These are phyloP conservation scores for Saccharomyces uvarum DNA, from an alignment of 1,139 yeast genomes.

Conservation along the genomic window DNA sequence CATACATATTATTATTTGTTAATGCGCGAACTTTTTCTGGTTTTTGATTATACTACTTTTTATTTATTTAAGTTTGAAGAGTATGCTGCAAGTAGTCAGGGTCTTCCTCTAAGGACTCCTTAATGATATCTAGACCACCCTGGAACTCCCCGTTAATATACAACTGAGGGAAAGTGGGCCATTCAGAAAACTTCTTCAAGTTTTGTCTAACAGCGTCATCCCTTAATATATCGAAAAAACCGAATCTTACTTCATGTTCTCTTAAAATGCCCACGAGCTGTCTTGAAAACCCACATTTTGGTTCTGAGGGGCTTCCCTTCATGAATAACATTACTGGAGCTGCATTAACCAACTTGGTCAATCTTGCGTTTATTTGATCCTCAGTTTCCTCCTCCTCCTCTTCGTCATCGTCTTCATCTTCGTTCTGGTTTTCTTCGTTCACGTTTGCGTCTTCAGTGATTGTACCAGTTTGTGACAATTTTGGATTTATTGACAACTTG, in stretches of 20 bases:
- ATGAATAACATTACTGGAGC: conserved; percentile 97
- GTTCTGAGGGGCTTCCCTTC: conserved; percentile 98
- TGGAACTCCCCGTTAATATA: conserved; percentile 91
- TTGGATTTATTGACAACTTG: conserved; percentile 7
- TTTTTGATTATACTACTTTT: not conserved
- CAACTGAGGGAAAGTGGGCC: conserved; percentile 99
- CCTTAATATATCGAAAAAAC: conserved; percentile 90
- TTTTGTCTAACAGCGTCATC: conserved; percentile 94
- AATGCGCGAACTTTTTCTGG: not conserved
- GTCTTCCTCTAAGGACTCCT: conserved; percentile 87
- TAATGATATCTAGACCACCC: conserved; percentile 94
- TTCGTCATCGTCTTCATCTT: conserved; percentile 19
- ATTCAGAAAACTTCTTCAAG: conserved; percentile 78
- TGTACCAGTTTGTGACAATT: not conserved
- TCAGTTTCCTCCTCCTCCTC: conserved; percentile 57
- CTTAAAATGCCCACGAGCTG: conserved; percentile 92
- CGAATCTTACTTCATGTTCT: conserved; percentile 92
- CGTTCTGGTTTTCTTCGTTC: conserved; percentile 4
- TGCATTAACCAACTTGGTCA: conserved; percentile 76
- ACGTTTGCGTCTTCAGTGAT: conserved; percentile 1
- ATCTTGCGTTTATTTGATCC: conserved; percentile 73
- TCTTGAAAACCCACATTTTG: conserved; percentile 96
- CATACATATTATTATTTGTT: not conserved
- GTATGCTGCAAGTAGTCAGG: conserved; percentile 77
- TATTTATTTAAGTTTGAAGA: conserved; percentile 12